Conservation (phyloP, 2,329 filamentous ascomycete species). For the Hypoxylon sp. region DNA sequence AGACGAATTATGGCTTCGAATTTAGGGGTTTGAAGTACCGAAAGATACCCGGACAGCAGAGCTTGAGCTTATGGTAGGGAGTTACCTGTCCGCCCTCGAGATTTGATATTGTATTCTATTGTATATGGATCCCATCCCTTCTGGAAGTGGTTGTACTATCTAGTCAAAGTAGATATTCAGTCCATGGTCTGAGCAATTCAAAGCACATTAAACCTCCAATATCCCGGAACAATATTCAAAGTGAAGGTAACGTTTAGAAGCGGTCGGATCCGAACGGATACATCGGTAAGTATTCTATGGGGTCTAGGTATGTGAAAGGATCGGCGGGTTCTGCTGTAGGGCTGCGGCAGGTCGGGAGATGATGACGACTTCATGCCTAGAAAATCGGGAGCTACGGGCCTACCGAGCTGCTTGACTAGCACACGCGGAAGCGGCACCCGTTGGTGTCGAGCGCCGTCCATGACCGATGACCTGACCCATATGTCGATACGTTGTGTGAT, state of each 20-base stretch:
- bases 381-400: constrained; percentile 8
- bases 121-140: background rate
- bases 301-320: background rate
- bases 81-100: background rate
- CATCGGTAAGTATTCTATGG: background rate
- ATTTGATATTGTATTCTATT: background rate
- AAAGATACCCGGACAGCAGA: background rate
- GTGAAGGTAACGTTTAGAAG: background rate
- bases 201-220: background rate
- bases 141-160: background rate
- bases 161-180: background rate
- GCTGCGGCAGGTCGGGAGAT: constrained; percentile 11
- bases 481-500: background rate
- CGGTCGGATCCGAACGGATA: background rate
- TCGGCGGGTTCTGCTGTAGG: background rate
- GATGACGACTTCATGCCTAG: constrained; percentile 32
- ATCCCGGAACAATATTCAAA: background rate
- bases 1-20: background rate
- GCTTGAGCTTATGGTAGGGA: background rate
- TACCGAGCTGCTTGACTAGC: background rate
- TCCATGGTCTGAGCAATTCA: background rate
- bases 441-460: constrained; percentile 10
- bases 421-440: constrained; percentile 10
- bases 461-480: constrained; percentile 12
- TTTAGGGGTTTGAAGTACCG: background rate